These are phyloP conservation scores for Fusarium penzigii DNA, from an alignment of 2,329 filamentous ascomycete genomes.

Conservation along the genomic window DNA sequence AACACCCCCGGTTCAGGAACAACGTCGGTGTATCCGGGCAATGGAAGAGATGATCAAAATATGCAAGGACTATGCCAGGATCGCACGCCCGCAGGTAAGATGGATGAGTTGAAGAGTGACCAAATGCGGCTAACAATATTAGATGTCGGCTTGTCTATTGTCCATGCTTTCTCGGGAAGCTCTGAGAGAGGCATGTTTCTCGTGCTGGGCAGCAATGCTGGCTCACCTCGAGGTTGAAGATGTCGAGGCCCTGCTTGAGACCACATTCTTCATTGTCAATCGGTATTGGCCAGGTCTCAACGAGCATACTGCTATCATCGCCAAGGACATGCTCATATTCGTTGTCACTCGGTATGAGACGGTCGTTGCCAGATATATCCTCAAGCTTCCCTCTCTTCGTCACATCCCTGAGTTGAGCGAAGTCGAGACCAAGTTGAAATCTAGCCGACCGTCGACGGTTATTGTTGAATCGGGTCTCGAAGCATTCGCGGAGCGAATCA, in stretches of 20 bases:
- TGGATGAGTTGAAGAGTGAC: not conserved
- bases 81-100: constrained; percentile 80
- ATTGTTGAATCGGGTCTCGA: constrained; percentile 60
- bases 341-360: constrained; percentile 64
- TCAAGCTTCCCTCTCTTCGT: constrained; percentile 76
- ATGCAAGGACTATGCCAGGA: constrained; percentile 70
- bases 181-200: constrained; percentile 77
- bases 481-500: constrained; percentile 72
- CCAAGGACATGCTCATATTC: constrained; percentile 62
- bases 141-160: constrained; percentile 91
- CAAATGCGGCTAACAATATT: constrained; percentile 2
- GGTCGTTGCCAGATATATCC: constrained; percentile 66
- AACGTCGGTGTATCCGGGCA: constrained; percentile 74
- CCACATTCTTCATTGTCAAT: constrained; percentile 84
- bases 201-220: constrained; percentile 81
- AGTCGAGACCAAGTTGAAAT: constrained; percentile 65
- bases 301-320: constrained; percentile 57
- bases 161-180: constrained; percentile 75
- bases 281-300: constrained; percentile 76
- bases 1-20: constrained; percentile 56
- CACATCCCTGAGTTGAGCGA: constrained; percentile 69
- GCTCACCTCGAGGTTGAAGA: constrained; percentile 75
- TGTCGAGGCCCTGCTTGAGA: constrained; percentile 77
- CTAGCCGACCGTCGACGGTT: constrained; percentile 55
- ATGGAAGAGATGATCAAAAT: constrained; percentile 86